Evolutionary conservation across 202 grass and related monocot species (phyloP).

Genomic region (Cymbopogon flexuosus): DNA sequence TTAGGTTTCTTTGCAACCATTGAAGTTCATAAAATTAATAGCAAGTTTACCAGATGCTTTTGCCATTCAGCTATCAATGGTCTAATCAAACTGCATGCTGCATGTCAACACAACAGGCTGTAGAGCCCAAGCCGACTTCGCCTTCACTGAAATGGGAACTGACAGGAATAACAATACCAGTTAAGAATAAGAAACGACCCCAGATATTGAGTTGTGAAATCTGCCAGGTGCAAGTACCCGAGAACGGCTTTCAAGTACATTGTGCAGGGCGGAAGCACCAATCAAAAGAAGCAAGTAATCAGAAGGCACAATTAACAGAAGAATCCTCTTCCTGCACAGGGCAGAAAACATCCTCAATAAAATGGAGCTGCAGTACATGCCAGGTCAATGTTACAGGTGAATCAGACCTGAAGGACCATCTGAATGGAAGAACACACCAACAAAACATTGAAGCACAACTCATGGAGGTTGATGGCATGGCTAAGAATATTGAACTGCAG

Average conservation of each 20-base stretch:
- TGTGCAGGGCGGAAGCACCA: conserved; percentile 26
- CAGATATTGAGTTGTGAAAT: conserved; percentile 1
- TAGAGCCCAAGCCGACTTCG: not conserved
- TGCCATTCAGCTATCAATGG: not conserved
- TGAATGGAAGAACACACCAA: not conserved
- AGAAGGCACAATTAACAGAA: not conserved
- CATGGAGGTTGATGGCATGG: not conserved
- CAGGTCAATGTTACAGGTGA: not conserved
- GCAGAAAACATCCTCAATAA: conserved; percentile 13
- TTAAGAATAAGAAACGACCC: conserved; percentile 27
- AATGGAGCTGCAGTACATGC: conserved; percentile 7
- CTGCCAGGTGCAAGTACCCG: conserved; percentile 19
- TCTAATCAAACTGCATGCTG: conserved; percentile 26
- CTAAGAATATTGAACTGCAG: not conserved
- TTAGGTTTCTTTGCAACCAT: not conserved
- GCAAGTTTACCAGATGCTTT: not conserved
- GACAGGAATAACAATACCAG: conserved; percentile 29
- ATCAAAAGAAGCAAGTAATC: not conserved
- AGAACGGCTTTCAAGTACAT: conserved; percentile 9
- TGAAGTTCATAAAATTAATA: not conserved
- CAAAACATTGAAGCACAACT: not conserved
- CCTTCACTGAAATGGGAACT: conserved; percentile 15
- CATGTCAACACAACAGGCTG: not conserved
- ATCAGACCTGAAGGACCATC: conserved; percentile 5
- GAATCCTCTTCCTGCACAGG: not conserved